Percentiles rank a stretch among this genome's conserved stretches.
Conservation (phyloP, 164 flowering plant species). For the Chimonanthus praecox region DNA sequence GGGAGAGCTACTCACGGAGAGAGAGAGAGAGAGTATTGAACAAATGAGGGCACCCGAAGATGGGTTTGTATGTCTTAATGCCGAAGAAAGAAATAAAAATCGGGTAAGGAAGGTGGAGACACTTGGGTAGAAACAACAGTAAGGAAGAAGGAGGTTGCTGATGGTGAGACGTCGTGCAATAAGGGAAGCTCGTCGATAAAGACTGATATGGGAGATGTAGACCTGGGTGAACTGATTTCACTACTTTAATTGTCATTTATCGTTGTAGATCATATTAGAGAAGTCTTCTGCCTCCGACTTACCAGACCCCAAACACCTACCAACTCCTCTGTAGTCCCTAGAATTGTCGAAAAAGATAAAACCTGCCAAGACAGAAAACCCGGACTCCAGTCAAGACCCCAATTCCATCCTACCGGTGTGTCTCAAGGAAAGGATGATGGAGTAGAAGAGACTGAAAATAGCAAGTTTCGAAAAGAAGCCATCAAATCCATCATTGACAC, state of each 20-base stretch:
- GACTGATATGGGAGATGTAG: too few relatives aligned
- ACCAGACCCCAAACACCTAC: not conserved
- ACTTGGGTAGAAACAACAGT: too few relatives aligned
- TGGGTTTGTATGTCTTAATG: too few relatives aligned
- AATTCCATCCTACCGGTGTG: not conserved
- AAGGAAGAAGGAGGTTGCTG: too few relatives aligned
- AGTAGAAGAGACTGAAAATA: not conserved
- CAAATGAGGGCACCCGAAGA: too few relatives aligned
- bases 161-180: too few relatives aligned
- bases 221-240: not conserved
- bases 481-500: not conserved
- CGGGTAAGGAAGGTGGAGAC: too few relatives aligned
- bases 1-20: too few relatives aligned
- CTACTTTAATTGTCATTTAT: not conserved
- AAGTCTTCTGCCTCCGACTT: conserved; percentile 2
- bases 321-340: not conserved
- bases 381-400: not conserved
- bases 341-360: not conserved
- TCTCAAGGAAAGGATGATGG: not conserved
- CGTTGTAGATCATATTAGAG: conserved; percentile 15
- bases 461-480: not conserved
- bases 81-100: too few relatives aligned
- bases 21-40: too few relatives aligned
- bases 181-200: too few relatives aligned
- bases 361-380: not conserved